These are phyloP conservation scores for Mortierella sp. DNA, from an alignment of 371 early-diverging fungal genomes.

Conservation along the genomic window DNA sequence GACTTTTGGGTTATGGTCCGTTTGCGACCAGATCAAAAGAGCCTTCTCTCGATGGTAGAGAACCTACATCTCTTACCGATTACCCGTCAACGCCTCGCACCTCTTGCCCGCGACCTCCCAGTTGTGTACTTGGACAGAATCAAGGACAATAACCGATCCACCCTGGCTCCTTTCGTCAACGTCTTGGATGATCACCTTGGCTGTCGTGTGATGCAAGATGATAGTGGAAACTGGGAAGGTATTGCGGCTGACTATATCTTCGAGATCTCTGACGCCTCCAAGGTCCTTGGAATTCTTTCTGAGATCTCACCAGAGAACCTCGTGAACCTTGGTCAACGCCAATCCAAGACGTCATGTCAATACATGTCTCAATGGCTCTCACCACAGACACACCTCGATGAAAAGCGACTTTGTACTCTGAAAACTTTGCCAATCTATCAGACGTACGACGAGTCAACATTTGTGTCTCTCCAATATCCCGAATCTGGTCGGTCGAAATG, in stretches of 20 bases:
- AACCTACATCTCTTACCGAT: constrained; percentile 21
- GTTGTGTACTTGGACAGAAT: background rate
- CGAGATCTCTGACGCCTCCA: background rate
- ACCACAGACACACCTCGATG: background rate
- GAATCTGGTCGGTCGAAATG: background rate
- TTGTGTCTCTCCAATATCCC: background rate
- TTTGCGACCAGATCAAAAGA: background rate
- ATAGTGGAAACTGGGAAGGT: background rate
- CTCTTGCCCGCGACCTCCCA: background rate
- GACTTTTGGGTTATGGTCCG: constrained; percentile 25
- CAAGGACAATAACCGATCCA: background rate
- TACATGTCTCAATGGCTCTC: constrained; percentile 11
- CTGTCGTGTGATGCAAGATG: constrained; percentile 12
- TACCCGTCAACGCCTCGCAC: constrained; percentile 8
- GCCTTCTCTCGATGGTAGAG: background rate
- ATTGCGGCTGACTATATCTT: constrained; percentile 6
- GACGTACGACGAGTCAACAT: background rate
- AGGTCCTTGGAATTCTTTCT: background rate
- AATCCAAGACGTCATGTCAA: background rate
- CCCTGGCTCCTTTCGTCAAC: background rate
- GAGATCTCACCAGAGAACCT: background rate
- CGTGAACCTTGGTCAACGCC: background rate
- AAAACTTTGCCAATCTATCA: constrained; percentile 18
- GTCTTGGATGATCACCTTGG: constrained; percentile 20
- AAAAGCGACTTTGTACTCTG: background rate